Percentiles rank a stretch among this genome's conserved stretches.
Conservation (phyloP, 345 rosid genomes). For the Capsella bursapastoris region DNA sequence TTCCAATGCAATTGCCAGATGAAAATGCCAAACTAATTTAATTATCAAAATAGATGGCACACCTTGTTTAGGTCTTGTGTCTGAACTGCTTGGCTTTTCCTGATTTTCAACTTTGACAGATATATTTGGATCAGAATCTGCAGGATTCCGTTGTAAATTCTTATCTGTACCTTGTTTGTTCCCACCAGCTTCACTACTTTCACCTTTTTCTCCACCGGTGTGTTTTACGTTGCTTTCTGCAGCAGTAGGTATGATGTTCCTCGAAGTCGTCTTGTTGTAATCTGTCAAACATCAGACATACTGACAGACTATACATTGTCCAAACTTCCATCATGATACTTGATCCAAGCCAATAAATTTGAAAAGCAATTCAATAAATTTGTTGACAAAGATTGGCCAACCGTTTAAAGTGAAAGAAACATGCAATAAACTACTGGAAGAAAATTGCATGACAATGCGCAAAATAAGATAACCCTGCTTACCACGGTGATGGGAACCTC, state of each 20-base stretch:
- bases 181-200: constrained; percentile 41
- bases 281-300: constrained; percentile 51
- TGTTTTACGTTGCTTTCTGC: constrained; percentile 38
- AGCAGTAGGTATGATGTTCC: constrained; percentile 40
- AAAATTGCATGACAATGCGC: neutral
- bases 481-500: constrained; percentile 45
- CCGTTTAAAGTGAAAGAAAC: neutral
- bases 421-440: neutral
- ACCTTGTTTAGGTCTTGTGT: constrained; percentile 82
- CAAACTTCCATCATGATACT: constrained; percentile 20
- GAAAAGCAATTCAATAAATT: neutral
- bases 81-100: constrained; percentile 64
- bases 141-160: constrained; percentile 39
- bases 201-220: constrained; percentile 37
- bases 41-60: constrained; percentile 5
- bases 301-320: constrained; percentile 4
- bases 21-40: constrained; percentile 16
- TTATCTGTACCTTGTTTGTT: constrained; percentile 38
- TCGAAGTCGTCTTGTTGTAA: constrained; percentile 46
- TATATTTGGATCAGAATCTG: constrained; percentile 40
- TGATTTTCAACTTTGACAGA: constrained; percentile 47
- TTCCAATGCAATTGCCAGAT: constrained; percentile 17
- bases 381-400: constrained; percentile 8
- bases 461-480: constrained; percentile 3
- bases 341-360: constrained; percentile 1